Base-by-base conservation (phyloP, 129 eudicot genomes). In the Smallanthus sonchifolius region DNA sequence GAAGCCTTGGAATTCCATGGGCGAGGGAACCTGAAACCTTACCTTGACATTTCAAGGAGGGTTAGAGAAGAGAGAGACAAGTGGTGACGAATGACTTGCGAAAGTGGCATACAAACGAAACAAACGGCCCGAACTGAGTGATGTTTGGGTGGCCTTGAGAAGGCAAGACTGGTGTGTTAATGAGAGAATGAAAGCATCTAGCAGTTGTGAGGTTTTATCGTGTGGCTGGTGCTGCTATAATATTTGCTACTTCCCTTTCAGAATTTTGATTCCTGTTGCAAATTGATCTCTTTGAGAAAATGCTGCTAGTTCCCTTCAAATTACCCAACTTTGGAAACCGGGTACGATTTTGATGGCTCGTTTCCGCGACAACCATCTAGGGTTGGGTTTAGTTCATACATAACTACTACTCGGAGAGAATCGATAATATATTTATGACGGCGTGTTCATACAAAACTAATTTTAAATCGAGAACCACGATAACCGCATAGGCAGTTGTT, bases 1-100 rank as follows among this genome's bases (percentile, higher is more conserved):
- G 75, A 77, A 42, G 38, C 59, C 10, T 14, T 57, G 75, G 81
- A 69, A 47, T 69, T 77, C 20, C 68, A 68, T 44, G 81, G 81
- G 42, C 57, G 49, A 34, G 76, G 76, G 37, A 77, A 69, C 16
- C 36, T 69, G 17, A 66, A 76, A 40, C 32, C 67, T 11, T 66
- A 55, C 11, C 77, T 65, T 20, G 65, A 75, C 40, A 55, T 75
- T 65, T 65, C 74, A 2, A 77, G 70, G 72, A 59, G 76, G 28
- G 3, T 17, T 49, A 24, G 70, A 59, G 76, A 69, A 14, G 80
- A 69, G 32, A 61, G 76, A 45, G 63, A 70, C 34, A 69, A 59
- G 9, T 77, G 76, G 76, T 77, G 73, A 51, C 48, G 16, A 10
- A 19, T 24, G 38, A 59, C 39, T 59, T 59, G 39, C 38, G 2